Percentiles rank a stretch among this genome's conserved stretches.
These are phyloP conservation scores for Fusarium chaquense DNA, from an alignment of 2,329 filamentous ascomycete genomes.

Conservation along the genomic window DNA sequence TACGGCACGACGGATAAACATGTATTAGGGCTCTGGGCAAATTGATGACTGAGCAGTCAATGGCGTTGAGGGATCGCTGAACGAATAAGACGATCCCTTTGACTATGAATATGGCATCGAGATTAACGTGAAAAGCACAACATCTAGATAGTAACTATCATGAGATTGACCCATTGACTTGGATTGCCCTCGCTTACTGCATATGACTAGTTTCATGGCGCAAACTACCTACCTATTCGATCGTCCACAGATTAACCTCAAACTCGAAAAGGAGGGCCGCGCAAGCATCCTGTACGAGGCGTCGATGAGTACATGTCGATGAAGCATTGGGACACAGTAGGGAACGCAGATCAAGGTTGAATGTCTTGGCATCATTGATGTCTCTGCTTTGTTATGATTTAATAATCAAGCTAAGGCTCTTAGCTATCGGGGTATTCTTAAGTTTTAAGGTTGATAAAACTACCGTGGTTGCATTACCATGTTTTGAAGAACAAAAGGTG, in stretches of 20 bases:
- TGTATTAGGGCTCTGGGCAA: background rate
- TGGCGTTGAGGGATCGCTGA: background rate
- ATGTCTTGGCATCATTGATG: conserved; percentile 24
- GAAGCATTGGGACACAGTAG: background rate
- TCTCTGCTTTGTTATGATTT: conserved; percentile 30
- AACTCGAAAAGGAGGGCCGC: conserved; percentile 34
- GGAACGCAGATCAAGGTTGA: background rate
- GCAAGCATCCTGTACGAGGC: conserved; percentile 36
- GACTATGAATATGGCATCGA: background rate
- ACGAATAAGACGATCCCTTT: background rate
- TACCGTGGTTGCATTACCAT: conserved; percentile 2
- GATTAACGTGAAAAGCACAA: background rate
- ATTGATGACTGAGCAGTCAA: background rate
- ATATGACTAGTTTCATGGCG: background rate
- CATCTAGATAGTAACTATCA: background rate
- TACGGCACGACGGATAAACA: background rate
- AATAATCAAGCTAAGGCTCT: conserved; percentile 25
- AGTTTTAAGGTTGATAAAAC: background rate
- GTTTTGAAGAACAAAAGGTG: conserved; percentile 16
- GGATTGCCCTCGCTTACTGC: background rate
- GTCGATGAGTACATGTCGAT: conserved; percentile 27
- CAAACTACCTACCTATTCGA: background rate
- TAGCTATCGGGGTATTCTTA: background rate
- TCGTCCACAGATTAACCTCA: background rate
- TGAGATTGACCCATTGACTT: background rate